A percentile compares a stretch with the other conserved stretches of the same genome.
Evolutionary conservation across 2,329 filamentous ascomycete genomes (phyloP).

Genomic region (Lachnellula arida): DNA sequence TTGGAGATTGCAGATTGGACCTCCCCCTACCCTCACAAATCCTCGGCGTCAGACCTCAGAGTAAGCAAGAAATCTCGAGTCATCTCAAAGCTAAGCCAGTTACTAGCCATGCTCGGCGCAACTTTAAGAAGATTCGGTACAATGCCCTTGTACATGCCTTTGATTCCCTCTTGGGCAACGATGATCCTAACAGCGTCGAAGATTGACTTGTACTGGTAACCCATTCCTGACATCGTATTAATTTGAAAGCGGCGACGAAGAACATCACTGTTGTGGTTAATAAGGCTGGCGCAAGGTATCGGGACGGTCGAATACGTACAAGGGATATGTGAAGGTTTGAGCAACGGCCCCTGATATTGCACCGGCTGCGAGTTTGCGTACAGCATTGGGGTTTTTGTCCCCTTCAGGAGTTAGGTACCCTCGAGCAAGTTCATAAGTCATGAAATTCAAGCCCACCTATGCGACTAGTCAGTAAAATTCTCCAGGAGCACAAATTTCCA

Average conservation of each 20-base stretch:
- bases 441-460: slow-evolving; percentile 93
- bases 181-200: slow-evolving; percentile 80
- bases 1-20: not conserved
- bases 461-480: not conserved
- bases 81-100: slow-evolving; percentile 95
- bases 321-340: slow-evolving; percentile 97
- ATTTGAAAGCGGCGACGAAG: slow-evolving; percentile 93
- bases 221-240: slow-evolving; percentile 98
- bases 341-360: slow-evolving; percentile 94
- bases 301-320: slow-evolving; percentile 53
- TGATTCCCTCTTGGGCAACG: slow-evolving; percentile 73
- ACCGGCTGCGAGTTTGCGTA: slow-evolving; percentile 81
- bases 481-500: slow-evolving; percentile 25
- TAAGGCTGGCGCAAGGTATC: too few relatives aligned
- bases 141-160: slow-evolving; percentile 92
- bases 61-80: slow-evolving; percentile 79
- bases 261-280: slow-evolving; percentile 62
- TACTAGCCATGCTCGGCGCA: slow-evolving; percentile 96
- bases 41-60: slow-evolving; percentile 42
- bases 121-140: slow-evolving; percentile 94
- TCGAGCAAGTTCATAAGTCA: slow-evolving; percentile 91
- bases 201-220: slow-evolving; percentile 89
- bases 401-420: slow-evolving; percentile 82
- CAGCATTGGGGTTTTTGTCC: slow-evolving; percentile 72
- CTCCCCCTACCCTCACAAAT: slow-evolving; percentile 16